Conservation (phyloP, 768 basidiomycete species). For the Tricholoma sp. region DNA sequence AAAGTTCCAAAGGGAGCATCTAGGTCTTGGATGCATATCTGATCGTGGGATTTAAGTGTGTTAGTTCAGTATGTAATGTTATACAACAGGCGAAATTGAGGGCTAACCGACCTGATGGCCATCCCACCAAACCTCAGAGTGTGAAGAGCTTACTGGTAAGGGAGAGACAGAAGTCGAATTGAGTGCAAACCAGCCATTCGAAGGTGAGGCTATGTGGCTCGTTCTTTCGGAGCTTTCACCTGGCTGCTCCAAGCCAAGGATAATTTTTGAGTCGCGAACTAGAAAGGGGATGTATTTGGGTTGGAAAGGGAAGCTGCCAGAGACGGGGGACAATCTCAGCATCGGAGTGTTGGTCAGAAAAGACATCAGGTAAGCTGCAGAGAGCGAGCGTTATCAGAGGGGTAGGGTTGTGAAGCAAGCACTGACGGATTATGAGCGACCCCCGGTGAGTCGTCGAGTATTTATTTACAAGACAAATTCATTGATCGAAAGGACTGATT, state of each 20-base stretch:
- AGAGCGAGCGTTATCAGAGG: background rate
- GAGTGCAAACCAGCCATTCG: conserved; percentile 42
- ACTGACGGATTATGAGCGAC: background rate
- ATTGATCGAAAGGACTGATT: no score
- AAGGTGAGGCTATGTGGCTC: conserved; percentile 19
- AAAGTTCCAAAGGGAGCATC: conserved; percentile 43
- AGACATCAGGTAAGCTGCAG: conserved; percentile 2
- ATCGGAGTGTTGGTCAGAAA: conserved; percentile 20
- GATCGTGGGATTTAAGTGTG: background rate
- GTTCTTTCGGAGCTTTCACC: conserved; percentile 8
- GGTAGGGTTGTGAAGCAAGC: background rate
- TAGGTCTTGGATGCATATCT: conserved; percentile 45
- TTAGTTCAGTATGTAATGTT: background rate
- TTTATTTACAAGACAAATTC: no score
- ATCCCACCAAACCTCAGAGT: conserved; percentile 44
- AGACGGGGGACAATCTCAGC: conserved; percentile 29
- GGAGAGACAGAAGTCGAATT: conserved; percentile 28
- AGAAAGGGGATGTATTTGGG: conserved; percentile 30
- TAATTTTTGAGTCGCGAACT: conserved; percentile 21
- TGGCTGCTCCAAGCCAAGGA: conserved; percentile 25
- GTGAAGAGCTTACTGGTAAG: conserved; percentile 36
- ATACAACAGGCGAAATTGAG: background rate
- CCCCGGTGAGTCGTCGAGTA: no score
- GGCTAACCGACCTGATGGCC: conserved; percentile 31
- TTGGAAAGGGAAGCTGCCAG: conserved; percentile 31